Evolutionary conservation across 371 early-diverging fungal species (phyloP), one percentile per base, ranked within the genome.

Genomic region (Nematocida ausubeli): DNA sequence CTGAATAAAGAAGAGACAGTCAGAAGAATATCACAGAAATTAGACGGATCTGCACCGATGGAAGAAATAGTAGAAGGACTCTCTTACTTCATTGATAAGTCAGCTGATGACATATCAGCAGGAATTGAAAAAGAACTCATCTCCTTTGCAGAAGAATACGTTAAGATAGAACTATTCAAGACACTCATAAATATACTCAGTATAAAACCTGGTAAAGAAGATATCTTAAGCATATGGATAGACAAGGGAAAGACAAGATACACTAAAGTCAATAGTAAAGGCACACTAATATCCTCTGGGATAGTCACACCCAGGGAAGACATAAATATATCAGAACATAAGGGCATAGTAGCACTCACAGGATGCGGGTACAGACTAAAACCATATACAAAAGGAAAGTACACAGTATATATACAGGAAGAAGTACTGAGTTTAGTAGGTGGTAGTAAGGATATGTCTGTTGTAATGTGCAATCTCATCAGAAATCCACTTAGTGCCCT

Each of bases 321-420:
- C 19, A 16, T 60, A 37, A 37, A 60, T 24, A 12, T 60, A 35
- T 32, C 32, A 16, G 60, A 30, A 5, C 60, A 60, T 28, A 35
- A 5, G 24, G 60, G 60, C 14, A 37, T 60, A 30, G 19, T 62
- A 4, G 73, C 64, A 1, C n/a, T 72, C 6, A 47, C 73, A 30
- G 73, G 73, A 19, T 16, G n/a, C 19, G 73, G 73, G 47, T 51
- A 72, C 3, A 65, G 63, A 40, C 62, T 72, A 22, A 60, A 72
- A 44, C 37, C 39, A 19, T 28, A 42, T 47, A 22, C 49, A 16
- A 62, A 40, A 28, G 24, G 6, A 35, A 35, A 55, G 24, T n/a
- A 51, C 35, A 51, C 5, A 22, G n/a, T 64, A 4, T 72, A 58
- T 39, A 34, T 72, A n/a, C 6, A 7, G 3, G 47, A 62, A 51